Evolutionary conservation across 805 yeast species (phyloP).

Genomic region (Tetrapisispora iriomotensis): DNA sequence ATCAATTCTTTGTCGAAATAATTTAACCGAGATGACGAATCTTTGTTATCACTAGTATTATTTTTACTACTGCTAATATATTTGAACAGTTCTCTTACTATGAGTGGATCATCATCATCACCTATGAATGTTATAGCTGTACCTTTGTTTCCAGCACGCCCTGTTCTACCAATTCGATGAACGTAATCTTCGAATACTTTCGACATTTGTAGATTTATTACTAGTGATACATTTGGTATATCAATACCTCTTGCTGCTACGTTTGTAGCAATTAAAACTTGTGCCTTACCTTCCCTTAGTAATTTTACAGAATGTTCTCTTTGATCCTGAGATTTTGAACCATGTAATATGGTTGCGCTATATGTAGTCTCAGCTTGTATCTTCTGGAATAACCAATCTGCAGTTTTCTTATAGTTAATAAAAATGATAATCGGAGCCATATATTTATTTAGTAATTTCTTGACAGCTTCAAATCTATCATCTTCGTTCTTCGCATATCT

Average conservation of each 20-base stretch:
- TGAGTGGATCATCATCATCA: conserved; percentile 41
- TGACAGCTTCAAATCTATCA: conserved; percentile 33
- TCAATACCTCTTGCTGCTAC: conserved; percentile 96
- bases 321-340: conserved; percentile 74
- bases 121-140: conserved; percentile 64
- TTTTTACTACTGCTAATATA: conserved; percentile 19
- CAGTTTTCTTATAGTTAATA: conserved; percentile 64
- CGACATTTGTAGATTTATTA: conserved; percentile 79
- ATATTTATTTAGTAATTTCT: conserved; percentile 17
- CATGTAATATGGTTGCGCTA: conserved; percentile 62
- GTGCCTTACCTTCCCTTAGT: conserved; percentile 45
- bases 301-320: conserved; percentile 68
- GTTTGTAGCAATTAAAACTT: conserved; percentile 80
- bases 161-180: conserved; percentile 94
- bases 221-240: conserved; percentile 76
- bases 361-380: conserved; percentile 37
- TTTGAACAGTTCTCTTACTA: conserved; percentile 35
- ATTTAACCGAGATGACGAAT: background rate
- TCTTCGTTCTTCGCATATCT: conserved; percentile 40
- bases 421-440: conserved; percentile 65
- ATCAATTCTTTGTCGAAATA: background rate
- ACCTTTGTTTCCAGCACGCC: conserved; percentile 84
- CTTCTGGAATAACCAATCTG: conserved; percentile 54
- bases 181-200: conserved; percentile 71
- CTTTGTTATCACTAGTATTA: too few species aligned